Base-by-base conservation (phyloP, 352 stramenopile species). In the Pythium diclinum region DNA sequence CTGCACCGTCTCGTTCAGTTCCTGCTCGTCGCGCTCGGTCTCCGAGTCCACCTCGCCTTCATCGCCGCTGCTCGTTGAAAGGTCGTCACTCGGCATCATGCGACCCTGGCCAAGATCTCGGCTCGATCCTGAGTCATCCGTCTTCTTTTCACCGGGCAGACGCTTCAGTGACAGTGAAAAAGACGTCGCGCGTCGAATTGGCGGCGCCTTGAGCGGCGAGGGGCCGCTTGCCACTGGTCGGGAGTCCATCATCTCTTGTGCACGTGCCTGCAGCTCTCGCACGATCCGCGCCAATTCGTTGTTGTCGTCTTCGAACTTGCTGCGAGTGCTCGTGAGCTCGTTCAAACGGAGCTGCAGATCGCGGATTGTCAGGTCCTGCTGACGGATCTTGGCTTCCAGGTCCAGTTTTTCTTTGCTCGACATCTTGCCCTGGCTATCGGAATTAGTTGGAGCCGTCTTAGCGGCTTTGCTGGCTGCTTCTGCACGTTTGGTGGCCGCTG, bases 301-400 rank as follows among this genome's bases (percentile, higher is more conserved):
- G 65, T 91, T 89, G 54, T 91, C 82, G 6, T 57, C 46, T 63
- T 91, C 75, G 36, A 88, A 74, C 33, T 78, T 70, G 25, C 71
- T 64, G 9, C 74, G 73, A 11, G 60, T 63, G 14, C 65, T 32
- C 2, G 42, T 72, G 38, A 69, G 64, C 9, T 74, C 61, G 14
- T 52, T 42, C 13, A 79, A 52, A 17, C 60, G 63, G 1, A 30
- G 60, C 51, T 82, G 61, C 6, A 78, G 63, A 1, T 72, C 73
- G 0, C 63, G 56, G 30, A 80, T 67, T 16, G 70, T 75, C 0
- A 59, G 56, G 30, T 88, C 73, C 1, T 80, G 67, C 9, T 77
- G 55, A 16, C 73, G 52, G 7, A 84, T 51, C 42, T 76, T 78
- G 30, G 57, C 52, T 13, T 83, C 76, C n/a, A 88, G 59, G 21